Conservation (phyloP, 2,329 filamentous ascomycete species). For the Pseudogymnoascus sp. region DNA sequence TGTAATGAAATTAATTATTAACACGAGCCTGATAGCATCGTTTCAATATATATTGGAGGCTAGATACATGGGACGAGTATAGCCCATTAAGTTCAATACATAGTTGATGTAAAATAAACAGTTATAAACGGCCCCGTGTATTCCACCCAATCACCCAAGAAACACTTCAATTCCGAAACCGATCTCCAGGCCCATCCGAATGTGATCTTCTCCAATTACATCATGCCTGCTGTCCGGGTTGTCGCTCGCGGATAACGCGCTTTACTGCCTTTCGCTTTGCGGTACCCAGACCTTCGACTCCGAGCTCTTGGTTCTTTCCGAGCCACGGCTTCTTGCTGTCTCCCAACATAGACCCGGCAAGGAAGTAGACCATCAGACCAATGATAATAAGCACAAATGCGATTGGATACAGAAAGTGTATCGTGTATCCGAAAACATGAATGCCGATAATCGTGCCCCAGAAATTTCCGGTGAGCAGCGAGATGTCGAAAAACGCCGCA, state of each 20-base stretch:
- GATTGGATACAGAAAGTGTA: slow-evolving; percentile 91
- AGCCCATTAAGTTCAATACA: not conserved
- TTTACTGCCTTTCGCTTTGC: slow-evolving; percentile 71
- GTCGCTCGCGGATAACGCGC: slow-evolving; percentile 18
- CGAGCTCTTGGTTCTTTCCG: slow-evolving; percentile 75
- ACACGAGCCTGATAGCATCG: not conserved
- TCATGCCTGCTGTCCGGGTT: slow-evolving; percentile 7
- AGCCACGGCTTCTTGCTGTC: slow-evolving; percentile 95
- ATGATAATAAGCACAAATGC: slow-evolving; percentile 89
- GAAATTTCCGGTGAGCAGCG: slow-evolving; percentile 87
- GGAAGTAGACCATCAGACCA: slow-evolving; percentile 81
- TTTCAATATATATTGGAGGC: not conserved
- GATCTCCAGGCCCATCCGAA: not conserved
- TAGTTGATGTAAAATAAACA: not conserved
- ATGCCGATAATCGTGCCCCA: slow-evolving; percentile 94
- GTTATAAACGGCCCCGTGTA: not conserved
- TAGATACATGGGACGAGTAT: not conserved
- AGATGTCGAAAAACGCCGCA: slow-evolving; percentile 96
- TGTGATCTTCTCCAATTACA: not conserved
- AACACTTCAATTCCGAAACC: not conserved
- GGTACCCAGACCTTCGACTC: slow-evolving; percentile 74
- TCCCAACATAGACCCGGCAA: slow-evolving; percentile 73
- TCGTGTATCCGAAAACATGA: slow-evolving; percentile 68
- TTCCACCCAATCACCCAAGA: not conserved
- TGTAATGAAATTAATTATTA: not conserved